phyloP scores from a whole-genome alignment of 768 basidiomycete genomes.

The Baorangia bicolor region DNA sequence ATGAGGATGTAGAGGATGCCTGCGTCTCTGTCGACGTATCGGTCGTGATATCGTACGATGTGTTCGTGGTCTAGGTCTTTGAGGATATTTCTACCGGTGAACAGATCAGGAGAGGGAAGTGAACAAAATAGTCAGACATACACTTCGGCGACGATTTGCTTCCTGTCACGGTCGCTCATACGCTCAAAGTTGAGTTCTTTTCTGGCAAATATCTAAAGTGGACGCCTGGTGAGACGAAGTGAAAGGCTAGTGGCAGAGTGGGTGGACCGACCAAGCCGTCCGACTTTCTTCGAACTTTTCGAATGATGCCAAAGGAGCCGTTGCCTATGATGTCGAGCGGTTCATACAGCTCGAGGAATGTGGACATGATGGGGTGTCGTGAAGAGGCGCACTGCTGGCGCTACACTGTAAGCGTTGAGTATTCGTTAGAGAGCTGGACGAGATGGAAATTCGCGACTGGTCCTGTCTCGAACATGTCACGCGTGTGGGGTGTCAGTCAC shows the following conservation, averaged over 20 bases:
- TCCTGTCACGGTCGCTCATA: conserved; percentile 94
- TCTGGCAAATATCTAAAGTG: conserved; percentile 71
- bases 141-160: conserved; percentile 99
- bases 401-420: background rate
- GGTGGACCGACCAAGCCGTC: conserved; percentile 70
- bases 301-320: conserved; percentile 96
- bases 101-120: background rate
- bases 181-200: conserved; percentile 98
- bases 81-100: conserved; percentile 75
- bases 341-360: conserved; percentile 77
- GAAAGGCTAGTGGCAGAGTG: conserved; percentile 4
- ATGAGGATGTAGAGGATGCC: conserved; percentile 96
- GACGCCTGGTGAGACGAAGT: background rate
- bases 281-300: conserved; percentile 83
- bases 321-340: conserved; percentile 92
- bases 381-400: background rate
- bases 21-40: conserved; percentile 84
- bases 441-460: conserved; percentile 19
- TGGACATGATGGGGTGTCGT: conserved; percentile 19
- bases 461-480: conserved; percentile 27
- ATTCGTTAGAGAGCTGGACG: conserved; percentile 10
- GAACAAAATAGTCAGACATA: conserved; percentile 41
- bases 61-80: conserved; percentile 94
- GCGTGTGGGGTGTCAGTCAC: conserved; percentile 18
- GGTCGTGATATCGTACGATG: conserved; percentile 94